Percentiles rank a stretch among this genome's conserved stretches.
phyloP scores from a whole-genome alignment of 2,329 filamentous ascomycete genomes.

The Neopestalotiopsis clavispora region DNA sequence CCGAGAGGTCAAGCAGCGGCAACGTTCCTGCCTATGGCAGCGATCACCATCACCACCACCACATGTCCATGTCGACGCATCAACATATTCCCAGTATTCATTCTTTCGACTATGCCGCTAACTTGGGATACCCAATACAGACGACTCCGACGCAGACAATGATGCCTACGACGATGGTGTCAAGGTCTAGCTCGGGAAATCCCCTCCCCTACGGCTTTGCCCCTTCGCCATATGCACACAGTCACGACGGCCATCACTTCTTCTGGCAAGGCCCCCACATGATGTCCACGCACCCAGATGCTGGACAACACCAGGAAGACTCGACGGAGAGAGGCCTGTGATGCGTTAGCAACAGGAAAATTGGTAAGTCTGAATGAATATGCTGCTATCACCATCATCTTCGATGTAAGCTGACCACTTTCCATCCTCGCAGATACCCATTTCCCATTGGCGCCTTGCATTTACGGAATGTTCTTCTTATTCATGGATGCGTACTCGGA shows the following conservation, averaged over 20 bases:
- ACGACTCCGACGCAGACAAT: conserved; percentile 20
- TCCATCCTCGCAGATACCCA: background rate
- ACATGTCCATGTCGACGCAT: conserved; percentile 15
- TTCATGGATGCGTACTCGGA: background rate
- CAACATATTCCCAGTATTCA: conserved; percentile 26
- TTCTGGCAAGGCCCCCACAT: conserved; percentile 25
- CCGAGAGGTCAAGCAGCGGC: conserved; percentile 24
- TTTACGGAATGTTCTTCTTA: background rate
- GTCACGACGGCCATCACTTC: conserved; percentile 30
- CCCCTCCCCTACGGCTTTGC: conserved; percentile 30
- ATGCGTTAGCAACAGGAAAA: background rate
- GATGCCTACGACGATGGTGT: conserved; percentile 20
- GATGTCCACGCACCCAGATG: conserved; percentile 11
- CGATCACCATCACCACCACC: conserved; percentile 25
- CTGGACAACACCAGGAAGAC: background rate
- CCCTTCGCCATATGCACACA: conserved; percentile 27
- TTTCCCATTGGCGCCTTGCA: background rate
- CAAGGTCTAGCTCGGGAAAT: conserved; percentile 18
- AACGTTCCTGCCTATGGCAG: conserved; percentile 20
- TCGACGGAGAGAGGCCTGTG: background rate
- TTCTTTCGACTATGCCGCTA: conserved; percentile 34
- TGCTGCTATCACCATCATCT: background rate
- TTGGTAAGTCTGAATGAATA: background rate
- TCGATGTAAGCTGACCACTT: background rate
- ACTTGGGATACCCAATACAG: conserved; percentile 31